phyloP scores from a whole-genome alignment of 2,329 filamentous ascomycete species.

The Aureobasidium sp. region DNA sequence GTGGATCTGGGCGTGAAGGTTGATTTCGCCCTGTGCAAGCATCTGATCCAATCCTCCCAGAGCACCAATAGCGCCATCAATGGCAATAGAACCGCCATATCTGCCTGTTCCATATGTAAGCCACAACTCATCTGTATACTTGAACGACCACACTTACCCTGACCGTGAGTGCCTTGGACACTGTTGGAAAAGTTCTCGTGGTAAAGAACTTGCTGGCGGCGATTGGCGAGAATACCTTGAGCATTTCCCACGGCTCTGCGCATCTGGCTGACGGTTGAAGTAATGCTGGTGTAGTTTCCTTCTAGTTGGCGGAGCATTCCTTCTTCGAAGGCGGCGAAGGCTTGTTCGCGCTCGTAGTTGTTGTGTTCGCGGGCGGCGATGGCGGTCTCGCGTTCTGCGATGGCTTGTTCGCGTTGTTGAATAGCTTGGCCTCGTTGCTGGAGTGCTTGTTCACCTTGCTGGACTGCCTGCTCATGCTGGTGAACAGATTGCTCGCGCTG shows the following conservation, averaged over 20 bases:
- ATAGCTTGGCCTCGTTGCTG: neutral
- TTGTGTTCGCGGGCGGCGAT: neutral
- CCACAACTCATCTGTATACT: too few species aligned
- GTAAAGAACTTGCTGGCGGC: constrained; percentile 1
- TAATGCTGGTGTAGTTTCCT: neutral
- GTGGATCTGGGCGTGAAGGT: neutral
- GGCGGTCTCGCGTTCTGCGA: neutral
- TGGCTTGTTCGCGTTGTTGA: neutral
- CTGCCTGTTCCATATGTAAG: neutral
- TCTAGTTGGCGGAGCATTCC: neutral
- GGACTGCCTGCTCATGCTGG: neutral
- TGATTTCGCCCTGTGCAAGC: neutral
- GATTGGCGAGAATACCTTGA: neutral
- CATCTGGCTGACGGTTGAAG: neutral
- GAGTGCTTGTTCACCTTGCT: neutral
- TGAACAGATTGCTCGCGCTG: neutral
- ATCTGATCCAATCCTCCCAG: neutral
- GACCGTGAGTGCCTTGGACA: neutral
- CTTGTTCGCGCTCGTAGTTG: neutral
- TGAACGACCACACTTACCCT: neutral
- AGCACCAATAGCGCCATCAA: constrained; percentile 9
- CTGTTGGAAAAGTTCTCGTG: neutral
- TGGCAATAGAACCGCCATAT: neutral
- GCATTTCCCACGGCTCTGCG: neutral
- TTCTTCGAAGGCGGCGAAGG: neutral